Evolutionary conservation across 805 yeast species (phyloP), one percentile per base, ranked within the genome.

Genomic region (Hanseniaspora pseudoguilliermondii): DNA sequence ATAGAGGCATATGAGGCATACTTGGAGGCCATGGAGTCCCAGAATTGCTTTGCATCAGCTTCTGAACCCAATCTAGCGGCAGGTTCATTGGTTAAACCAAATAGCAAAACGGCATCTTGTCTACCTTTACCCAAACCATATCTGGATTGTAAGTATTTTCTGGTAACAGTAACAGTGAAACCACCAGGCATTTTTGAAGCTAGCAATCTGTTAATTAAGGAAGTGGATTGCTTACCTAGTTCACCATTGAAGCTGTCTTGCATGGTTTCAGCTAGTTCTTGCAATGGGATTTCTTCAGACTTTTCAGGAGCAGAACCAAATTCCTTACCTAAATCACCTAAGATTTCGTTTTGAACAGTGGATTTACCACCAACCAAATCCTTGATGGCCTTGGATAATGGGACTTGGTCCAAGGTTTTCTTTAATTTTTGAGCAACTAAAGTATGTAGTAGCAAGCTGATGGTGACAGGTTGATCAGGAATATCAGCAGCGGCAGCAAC

Each of bases 101-200:
- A 65, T 63, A 93, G 76, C 66, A 93, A 76, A 40, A 84, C 89
- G 49, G 95, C 79, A 69, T 93, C 97, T 75, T 91, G 97, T 76
- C 97, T 84, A 64, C 97, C 96, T 48, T 86, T 60, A 61, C 86
- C 95, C 64, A 93, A 79, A 63, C 98, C 98, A 86, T 86, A 93
- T 71, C 91, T 82, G 47, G 90, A 68, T 74, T 86, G 90, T 69
- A 93, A 80, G 73, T 93, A 86, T 71, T 90, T 88, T 77, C 97
- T 84, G 53, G 96, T 95, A 61, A 79, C 75, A 59, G 96, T 84
- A 63, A 91, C 83, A 49, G 95, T 85, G 73, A 91, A 93, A 21
- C 99, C 99, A 79, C 99, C 99, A 55, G 99, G 97, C 97, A 93
- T 93, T 76, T 93, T 93, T 32, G 97, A 84, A 11, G 97, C 83